Percentiles rank a stretch among this genome's conserved stretches.
Evolutionary conservation across 441 rosid genomes (phyloP).

Genomic region (Metrosideros polymorpha): DNA sequence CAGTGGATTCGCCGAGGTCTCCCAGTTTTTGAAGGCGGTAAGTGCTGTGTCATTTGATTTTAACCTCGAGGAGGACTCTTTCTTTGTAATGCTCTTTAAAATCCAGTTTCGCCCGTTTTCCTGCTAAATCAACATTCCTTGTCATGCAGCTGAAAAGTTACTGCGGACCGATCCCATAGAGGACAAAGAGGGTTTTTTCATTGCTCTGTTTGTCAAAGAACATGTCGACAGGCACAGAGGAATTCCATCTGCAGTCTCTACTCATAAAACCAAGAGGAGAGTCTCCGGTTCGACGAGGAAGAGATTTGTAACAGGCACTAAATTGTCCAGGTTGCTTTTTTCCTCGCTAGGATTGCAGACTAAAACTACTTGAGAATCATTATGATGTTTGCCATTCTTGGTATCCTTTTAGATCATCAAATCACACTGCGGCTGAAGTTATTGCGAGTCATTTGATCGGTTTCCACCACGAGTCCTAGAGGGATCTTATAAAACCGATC

Average conservation of each 20-base stretch:
- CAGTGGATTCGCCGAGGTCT: slow-evolving; percentile 72
- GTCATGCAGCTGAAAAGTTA: slow-evolving; percentile 44
- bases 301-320: background rate
- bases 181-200: slow-evolving; percentile 90
- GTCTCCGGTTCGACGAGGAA: background rate
- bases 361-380: background rate
- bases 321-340: background rate
- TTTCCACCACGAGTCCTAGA: background rate
- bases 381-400: background rate
- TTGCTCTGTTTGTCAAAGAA: slow-evolving; percentile 46
- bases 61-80: background rate
- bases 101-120: background rate
- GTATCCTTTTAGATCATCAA: background rate
- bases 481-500: background rate
- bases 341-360: background rate
- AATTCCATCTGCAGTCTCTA: background rate
- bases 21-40: slow-evolving; percentile 66
- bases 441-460: background rate
- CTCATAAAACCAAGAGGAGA: background rate
- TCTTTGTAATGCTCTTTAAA: background rate
- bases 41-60: slow-evolving; percentile 12
- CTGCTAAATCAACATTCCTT: background rate
- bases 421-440: background rate
- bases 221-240: background rate
- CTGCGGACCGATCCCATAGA: slow-evolving; percentile 57